Conservation (phyloP, 805 yeast species). For the Lachancea nothofagi region DNA sequence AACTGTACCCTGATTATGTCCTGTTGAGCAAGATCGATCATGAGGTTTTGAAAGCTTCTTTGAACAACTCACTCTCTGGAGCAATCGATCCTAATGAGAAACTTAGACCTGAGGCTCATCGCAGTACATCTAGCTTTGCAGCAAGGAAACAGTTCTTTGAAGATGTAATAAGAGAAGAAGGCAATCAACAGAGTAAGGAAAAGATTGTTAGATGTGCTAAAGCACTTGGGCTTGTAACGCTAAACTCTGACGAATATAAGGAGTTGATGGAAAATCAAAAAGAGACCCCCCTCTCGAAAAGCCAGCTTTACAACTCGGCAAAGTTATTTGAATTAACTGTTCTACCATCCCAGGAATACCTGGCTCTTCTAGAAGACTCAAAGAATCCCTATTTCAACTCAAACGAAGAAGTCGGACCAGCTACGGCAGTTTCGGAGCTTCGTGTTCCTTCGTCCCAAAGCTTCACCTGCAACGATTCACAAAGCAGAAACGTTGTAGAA, state of each 20-base stretch:
- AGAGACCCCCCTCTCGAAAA: slow-evolving; percentile 28
- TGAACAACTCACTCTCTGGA: background rate
- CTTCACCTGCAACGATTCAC: too few relatives aligned
- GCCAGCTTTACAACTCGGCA: slow-evolving; percentile 34
- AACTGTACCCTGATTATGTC: slow-evolving; percentile 1
- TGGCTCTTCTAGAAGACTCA: slow-evolving; percentile 30
- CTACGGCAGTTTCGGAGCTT: background rate
- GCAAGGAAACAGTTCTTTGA: slow-evolving; percentile 35
- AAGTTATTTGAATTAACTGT: slow-evolving; percentile 40
- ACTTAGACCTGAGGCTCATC: too few relatives aligned
- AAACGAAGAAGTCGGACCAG: background rate
- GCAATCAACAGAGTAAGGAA: slow-evolving; percentile 22
- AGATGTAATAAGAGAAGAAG: slow-evolving; percentile 28
- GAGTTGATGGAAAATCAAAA: slow-evolving; percentile 29
- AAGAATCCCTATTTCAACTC: slow-evolving; percentile 11
- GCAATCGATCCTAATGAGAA: background rate
- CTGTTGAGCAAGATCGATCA: background rate
- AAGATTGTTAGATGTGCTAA: slow-evolving; percentile 32
- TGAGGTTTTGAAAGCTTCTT: background rate
- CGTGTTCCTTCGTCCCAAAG: background rate
- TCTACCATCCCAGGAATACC: slow-evolving; percentile 41
- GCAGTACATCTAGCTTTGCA: slow-evolving; percentile 25
- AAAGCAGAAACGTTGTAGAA: background rate
- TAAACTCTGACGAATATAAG: slow-evolving; percentile 33
- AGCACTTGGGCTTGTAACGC: slow-evolving; percentile 33